A percentile compares a stretch with the other conserved stretches of the same genome.
These are phyloP conservation scores for Leccinellum rugosiceps DNA, from an alignment of 768 basidiomycete genomes.

Conservation along the genomic window DNA sequence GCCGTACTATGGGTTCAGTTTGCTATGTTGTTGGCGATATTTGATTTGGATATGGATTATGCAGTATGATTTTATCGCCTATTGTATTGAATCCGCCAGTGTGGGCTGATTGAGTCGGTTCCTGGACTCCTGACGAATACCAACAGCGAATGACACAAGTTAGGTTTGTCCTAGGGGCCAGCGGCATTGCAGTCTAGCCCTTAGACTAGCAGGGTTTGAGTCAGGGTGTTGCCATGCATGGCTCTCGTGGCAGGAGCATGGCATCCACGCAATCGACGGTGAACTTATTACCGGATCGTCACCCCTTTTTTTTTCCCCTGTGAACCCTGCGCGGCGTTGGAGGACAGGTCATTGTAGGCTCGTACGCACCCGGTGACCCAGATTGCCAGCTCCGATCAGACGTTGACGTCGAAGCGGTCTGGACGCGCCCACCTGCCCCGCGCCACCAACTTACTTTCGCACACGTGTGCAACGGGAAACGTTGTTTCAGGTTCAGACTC, in stretches of 20 bases:
- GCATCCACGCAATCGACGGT: slow-evolving; percentile 16
- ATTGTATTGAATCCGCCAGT: neutral
- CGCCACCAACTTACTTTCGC: no score
- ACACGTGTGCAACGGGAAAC: no score
- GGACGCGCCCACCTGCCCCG: no score
- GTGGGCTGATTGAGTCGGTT: neutral
- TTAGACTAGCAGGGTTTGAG: neutral
- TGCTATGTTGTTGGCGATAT: slow-evolving; percentile 9
- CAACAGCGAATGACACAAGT: neutral
- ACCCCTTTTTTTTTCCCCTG: neutral
- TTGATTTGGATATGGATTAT: slow-evolving; percentile 19
- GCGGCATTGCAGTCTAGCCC: neutral
- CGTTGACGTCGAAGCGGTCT: neutral
- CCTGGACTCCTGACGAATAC: neutral
- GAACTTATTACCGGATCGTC: neutral
- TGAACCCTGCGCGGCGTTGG: neutral
- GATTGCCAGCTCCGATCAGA: neutral
- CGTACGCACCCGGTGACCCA: neutral
- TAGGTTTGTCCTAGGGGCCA: neutral
- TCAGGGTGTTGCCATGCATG: slow-evolving; percentile 14
- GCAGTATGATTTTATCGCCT: slow-evolving; percentile 15
- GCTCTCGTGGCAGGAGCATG: slow-evolving; percentile 18
- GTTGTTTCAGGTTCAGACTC: neutral
- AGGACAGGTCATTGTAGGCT: no score
- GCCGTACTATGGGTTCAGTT: neutral